A percentile compares a stretch with the other conserved stretches of the same genome.
These are phyloP conservation scores for Incumbomyces lentus DNA, from an alignment of 2,329 filamentous ascomycete species.

Conservation along the genomic window DNA sequence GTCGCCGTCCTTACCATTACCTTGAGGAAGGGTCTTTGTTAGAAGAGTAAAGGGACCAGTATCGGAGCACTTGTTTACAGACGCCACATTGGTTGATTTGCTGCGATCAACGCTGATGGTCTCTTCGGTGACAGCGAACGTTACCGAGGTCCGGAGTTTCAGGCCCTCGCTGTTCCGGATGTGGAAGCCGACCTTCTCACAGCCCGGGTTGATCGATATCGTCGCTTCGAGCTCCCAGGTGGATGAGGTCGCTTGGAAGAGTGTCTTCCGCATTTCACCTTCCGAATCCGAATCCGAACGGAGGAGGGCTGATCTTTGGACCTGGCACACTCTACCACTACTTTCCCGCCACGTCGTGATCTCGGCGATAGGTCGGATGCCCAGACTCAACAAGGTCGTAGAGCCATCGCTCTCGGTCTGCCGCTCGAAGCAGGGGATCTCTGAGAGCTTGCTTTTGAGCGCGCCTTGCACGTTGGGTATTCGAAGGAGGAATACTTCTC, in stretches of 20 bases:
- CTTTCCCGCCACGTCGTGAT: constrained; percentile 3
- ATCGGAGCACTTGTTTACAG: constrained; percentile 25
- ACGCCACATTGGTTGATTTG: constrained; percentile 23
- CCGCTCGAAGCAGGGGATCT: constrained; percentile 30
- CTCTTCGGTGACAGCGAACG: constrained; percentile 30
- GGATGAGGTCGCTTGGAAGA: not conserved
- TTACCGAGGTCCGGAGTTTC: constrained; percentile 28
- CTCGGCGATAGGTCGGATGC: constrained; percentile 1
- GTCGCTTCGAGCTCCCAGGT: constrained; percentile 2
- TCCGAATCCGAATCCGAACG: not conserved
- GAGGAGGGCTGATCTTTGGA: constrained; percentile 16
- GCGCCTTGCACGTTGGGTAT: constrained; percentile 28
- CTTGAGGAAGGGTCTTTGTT: not conserved
- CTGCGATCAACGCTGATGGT: constrained; percentile 32
- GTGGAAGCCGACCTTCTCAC: constrained; percentile 11
- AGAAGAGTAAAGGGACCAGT: constrained; percentile 40
- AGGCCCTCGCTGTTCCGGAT: constrained; percentile 19
- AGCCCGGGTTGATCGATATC: not conserved
- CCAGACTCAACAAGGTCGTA: constrained; percentile 1
- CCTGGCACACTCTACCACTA: constrained; percentile 4
- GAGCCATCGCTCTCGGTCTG: constrained; percentile 13
- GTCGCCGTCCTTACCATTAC: not conserved
- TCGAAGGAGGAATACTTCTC: constrained; percentile 32
- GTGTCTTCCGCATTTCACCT: not conserved
- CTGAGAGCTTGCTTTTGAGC: constrained; percentile 25